Conservation (phyloP, 371 early-diverging fungal species). For the Mortierella sp. region DNA sequence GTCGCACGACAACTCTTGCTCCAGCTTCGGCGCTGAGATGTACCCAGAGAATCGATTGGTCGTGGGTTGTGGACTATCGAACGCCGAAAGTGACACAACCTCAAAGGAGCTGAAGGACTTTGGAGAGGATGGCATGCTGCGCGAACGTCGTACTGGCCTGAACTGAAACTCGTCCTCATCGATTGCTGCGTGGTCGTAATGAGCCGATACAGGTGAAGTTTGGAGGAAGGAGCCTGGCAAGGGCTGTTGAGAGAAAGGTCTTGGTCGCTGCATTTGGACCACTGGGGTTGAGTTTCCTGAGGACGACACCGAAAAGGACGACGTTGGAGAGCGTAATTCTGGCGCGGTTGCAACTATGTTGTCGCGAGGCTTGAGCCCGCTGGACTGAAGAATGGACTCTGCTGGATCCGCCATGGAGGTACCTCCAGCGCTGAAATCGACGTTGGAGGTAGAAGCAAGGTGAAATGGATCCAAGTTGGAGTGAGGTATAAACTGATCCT, state of each 20-base stretch:
- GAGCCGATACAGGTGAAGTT: neutral
- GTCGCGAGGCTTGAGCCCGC: neutral
- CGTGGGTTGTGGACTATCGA: neutral
- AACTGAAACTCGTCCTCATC: neutral
- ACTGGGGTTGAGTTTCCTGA: neutral
- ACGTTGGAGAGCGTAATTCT: neutral
- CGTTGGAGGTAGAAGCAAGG: neutral
- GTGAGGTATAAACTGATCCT: neutral
- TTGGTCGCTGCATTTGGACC: neutral
- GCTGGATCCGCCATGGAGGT: neutral
- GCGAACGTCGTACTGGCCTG: neutral
- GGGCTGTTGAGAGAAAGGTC: neutral
- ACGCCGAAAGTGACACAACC: neutral
- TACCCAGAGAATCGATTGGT: neutral
- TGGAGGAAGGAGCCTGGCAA: neutral
- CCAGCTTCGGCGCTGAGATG: neutral
- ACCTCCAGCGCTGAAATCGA: neutral
- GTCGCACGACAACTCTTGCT: neutral
- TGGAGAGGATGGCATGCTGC: neutral
- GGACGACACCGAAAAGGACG: neutral
- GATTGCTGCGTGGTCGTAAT: neutral
- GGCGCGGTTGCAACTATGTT: neutral
- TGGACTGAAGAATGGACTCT: neutral
- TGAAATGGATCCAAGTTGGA: neutral
- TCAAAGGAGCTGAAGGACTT: slow-evolving; percentile 5